Percentiles rank a stretch among this genome's conserved stretches.
phyloP scores from a whole-genome alignment of 73 alveolate species.

The Stentor coeruleus region DNA sequence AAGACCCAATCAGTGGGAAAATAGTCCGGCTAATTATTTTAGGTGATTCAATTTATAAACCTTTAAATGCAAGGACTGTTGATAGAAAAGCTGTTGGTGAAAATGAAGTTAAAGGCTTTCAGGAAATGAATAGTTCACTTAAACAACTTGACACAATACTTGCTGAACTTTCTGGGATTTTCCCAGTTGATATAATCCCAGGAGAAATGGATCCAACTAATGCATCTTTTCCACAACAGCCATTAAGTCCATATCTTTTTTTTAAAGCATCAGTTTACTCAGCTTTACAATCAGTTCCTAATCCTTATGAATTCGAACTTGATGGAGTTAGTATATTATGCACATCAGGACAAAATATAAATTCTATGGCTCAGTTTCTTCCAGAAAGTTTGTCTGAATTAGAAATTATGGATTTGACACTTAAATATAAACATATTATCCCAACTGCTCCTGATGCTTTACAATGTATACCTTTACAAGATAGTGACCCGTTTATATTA shows the following conservation, averaged over 20 bases:
- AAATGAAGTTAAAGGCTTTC: neutral
- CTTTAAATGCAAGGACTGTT: constrained; percentile 8
- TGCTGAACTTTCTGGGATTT: constrained; percentile 5
- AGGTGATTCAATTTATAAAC: constrained; percentile 15
- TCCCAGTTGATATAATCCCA: constrained; percentile 16
- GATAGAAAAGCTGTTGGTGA: constrained; percentile 23
- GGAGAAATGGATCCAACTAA: constrained; percentile 23
- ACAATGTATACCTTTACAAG: constrained; percentile 15
- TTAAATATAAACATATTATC: neutral
- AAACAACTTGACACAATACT: constrained; percentile 7
- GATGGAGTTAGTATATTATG: neutral
- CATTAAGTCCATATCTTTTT: constrained; percentile 14
- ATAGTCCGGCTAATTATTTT: neutral
- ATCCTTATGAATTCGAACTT: neutral
- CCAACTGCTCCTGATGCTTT: constrained; percentile 21
- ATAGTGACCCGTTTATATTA: constrained; percentile 10
- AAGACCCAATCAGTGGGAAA: neutral
- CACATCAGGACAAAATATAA: constrained; percentile 12
- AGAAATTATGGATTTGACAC: neutral
- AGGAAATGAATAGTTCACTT: neutral
- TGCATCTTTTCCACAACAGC: constrained; percentile 23
- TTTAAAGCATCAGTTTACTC: neutral
- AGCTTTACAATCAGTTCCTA: constrained; percentile 15
- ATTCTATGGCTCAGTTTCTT: neutral
- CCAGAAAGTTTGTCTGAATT: neutral